phyloP scores from a whole-genome alignment of 805 yeast genomes.

The Saccharomycopsis sp. region DNA sequence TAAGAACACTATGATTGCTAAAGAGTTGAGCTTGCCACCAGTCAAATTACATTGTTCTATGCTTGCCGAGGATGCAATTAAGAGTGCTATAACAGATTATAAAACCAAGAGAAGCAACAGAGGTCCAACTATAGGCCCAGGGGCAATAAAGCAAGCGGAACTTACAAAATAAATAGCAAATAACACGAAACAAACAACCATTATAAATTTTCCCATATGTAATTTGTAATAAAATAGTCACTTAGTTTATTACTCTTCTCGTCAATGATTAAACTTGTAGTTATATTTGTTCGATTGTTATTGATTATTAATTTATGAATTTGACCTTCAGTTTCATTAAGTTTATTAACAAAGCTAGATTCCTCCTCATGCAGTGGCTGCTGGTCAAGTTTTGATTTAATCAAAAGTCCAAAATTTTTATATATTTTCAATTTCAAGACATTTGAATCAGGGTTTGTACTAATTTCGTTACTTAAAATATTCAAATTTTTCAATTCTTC shows the following conservation, averaged over 20 bases:
- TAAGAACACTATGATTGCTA: constrained; percentile 91
- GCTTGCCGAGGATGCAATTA: constrained; percentile 98
- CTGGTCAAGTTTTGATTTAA: constrained; percentile 34
- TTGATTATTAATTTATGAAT: constrained; percentile 17
- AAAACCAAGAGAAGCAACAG: constrained; percentile 57
- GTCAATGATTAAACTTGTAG: constrained; percentile 18
- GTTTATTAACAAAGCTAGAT: constrained; percentile 8
- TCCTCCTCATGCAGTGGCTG: constrained; percentile 39
- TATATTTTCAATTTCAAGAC: constrained; percentile 51
- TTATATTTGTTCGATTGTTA: constrained; percentile 16
- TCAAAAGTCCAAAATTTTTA: constrained; percentile 50
- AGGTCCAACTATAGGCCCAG: constrained; percentile 21
- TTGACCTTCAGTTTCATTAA: constrained; percentile 6
- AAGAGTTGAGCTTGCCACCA: constrained; percentile 91
- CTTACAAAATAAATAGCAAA: no score
- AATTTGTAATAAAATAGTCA: constrained; percentile 65
- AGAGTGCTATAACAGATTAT: constrained; percentile 94
- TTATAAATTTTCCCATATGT: constrained; percentile 64
- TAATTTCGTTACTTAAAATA: constrained; percentile 30
- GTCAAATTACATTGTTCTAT: constrained; percentile 96
- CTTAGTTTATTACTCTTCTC: constrained; percentile 40
- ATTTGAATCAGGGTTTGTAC: constrained; percentile 37
- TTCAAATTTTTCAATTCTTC: constrained; percentile 29
- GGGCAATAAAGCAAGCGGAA: constrained; percentile 12
- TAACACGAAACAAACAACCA: not conserved